Evolutionary conservation across 495 filamentous ascomycete species (phyloP), one percentile per base, ranked within the genome.

Genomic region (Aspergillus coremiiformis): DNA sequence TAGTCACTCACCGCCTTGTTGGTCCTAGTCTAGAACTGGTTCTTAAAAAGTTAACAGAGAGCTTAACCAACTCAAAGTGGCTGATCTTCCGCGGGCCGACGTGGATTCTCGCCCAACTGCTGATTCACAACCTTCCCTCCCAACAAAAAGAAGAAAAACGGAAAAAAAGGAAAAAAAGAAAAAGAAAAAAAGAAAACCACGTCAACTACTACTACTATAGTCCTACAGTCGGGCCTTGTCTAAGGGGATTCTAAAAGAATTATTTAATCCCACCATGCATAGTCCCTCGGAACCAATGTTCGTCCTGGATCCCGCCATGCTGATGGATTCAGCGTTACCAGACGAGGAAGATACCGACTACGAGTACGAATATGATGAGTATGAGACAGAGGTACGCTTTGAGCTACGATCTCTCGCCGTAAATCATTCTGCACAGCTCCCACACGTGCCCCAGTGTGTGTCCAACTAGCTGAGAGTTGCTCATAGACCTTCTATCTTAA

Each of bases 281-380:
- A 15, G 22, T 37, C 43, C 30, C n/a, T 5, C 22, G 14, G 42
- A 47, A 22, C 37, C 48, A 39, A 52, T 52, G 44, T 50, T 51
- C 23, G 58, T 39, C 32, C 60, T 70, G 52, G 60, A 67, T 57
- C 64, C 59, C 6, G 45, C 58, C 35, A 56, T 66, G 33, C 51
- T 61, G 21, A 43, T 49, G 10, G 51, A 56, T 15, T 51, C 33
- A 39, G 26, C 48, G 3, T 15, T 26, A 20, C 44, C 37, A 7
- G 39, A 47, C 33, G 60, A 61, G 20, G 14, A 49, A 0, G 60
- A 61, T 15, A 52, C 72, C 11, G 81, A 81, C 20, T 84, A 75
- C 68, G 82, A 84, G 58, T 85, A 84, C 48, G 82, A 84, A 54
- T 84, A 84, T 57, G 63, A 81, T 58, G 68, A 74, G 5, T 63